Conservation (phyloP, 2,329 filamentous ascomycete species). For the Westerdykella sp. region DNA sequence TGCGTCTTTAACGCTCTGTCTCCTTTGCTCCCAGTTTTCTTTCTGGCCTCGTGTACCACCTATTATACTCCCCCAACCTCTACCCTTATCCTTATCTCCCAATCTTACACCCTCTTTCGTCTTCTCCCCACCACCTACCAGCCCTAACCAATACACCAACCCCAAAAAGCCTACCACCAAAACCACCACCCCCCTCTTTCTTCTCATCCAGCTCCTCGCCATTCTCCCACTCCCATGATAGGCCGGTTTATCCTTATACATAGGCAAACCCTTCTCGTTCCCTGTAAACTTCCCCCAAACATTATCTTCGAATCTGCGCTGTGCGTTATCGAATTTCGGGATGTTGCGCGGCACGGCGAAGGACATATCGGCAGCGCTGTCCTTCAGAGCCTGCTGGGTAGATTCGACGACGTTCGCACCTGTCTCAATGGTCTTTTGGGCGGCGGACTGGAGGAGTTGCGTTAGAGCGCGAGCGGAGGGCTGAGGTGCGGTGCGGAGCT, state of each 20-base stretch:
- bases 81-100: constrained; percentile 23
- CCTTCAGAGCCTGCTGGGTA: constrained; percentile 29
- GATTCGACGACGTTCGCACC: constrained; percentile 18
- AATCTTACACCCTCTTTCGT: constrained; percentile 40
- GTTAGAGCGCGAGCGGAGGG: constrained; percentile 25
- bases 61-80: constrained; percentile 23
- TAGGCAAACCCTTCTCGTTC: constrained; percentile 61
- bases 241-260: constrained; percentile 99
- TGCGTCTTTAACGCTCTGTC: constrained; percentile 77
- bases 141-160: constrained; percentile 64
- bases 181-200: constrained; percentile 55
- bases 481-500: constrained; percentile 34
- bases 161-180: constrained; percentile 51
- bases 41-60: constrained; percentile 32
- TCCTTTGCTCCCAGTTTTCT: constrained; percentile 70
- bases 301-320: constrained; percentile 38
- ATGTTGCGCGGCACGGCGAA: constrained; percentile 40
- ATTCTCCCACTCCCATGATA: constrained; percentile 54
- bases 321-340: constrained; percentile 38
- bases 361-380: constrained; percentile 37
- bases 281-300: constrained; percentile 53
- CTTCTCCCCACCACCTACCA: constrained; percentile 25
- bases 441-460: constrained; percentile 26
- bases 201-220: constrained; percentile 55
- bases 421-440: constrained; percentile 19